Base-by-base conservation (phyloP, 2,329 filamentous ascomycete genomes). In the Verticillium nonalfalfae region DNA sequence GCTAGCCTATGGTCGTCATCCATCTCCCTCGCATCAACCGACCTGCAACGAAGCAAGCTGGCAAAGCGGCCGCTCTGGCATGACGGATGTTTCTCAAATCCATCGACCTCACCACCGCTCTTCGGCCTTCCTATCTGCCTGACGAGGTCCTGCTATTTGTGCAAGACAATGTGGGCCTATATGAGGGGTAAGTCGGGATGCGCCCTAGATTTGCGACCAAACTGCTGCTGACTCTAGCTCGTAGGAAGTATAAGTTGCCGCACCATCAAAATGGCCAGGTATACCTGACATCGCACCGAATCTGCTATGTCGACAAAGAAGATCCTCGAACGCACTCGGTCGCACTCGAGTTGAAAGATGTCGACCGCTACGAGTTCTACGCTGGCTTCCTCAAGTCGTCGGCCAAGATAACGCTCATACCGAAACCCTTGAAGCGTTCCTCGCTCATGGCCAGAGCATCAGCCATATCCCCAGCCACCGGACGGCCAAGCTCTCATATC, bases 61-160 rank as follows among this genome's bases (percentile, higher is more conserved):
- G 45, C 45, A 52, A 52, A 18, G 45, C 45, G 45, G 45, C 45
- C 45, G 45, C 45, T 52, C 40, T 68, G 79, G 78, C 74, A 81
- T 85, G 80, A 90, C 91, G 90, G 83, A 98, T 98, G 94, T 97
- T 96, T 85, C 84, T 97, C 83, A 94, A 96, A 83, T 87, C 90
- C 70, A 85, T 98, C 75, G 94, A 99, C 78, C 86, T 99, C 71
- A 99, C 95, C 62, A 97, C 94, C 79, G 95, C 95, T 73, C 85
- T 97, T 73, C 90, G 95, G 82, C 95, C 95, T 70, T 90, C 89
- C 64, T 90, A 97, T 74, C 85, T 96, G 67, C 90, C 92, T 71
- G 95, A 97, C 81, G 95, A 99, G 84, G 90, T 91, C 68, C 82
- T 98, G 60, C 84, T 99, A 63, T 98, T 97, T 78, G 94, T 99